phyloP scores from a whole-genome alignment of 352 stramenopile species.

The Phytophthora capsici region DNA sequence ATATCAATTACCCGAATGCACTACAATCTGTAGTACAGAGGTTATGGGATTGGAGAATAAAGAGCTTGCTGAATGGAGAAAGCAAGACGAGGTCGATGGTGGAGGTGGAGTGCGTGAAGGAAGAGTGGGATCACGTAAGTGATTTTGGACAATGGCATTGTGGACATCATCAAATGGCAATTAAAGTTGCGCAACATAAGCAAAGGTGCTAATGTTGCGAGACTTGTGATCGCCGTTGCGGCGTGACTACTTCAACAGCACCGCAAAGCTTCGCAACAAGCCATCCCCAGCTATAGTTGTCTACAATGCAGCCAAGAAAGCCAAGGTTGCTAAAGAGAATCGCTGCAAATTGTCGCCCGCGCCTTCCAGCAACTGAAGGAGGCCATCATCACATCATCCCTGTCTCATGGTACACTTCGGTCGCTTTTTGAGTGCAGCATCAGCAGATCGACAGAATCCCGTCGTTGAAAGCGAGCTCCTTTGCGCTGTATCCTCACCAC shows the following conservation, averaged over 20 bases:
- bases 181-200: constrained; percentile 4
- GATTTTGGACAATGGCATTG: too few relatives aligned
- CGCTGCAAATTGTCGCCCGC: too few relatives aligned
- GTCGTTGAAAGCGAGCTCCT: too few relatives aligned
- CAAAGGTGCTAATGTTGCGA: not conserved
- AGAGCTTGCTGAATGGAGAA: not conserved
- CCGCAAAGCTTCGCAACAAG: not conserved
- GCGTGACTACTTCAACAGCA: not conserved
- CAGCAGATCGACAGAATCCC: too few relatives aligned
- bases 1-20: not conserved
- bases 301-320: not conserved
- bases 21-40: too few relatives aligned
- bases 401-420: too few relatives aligned
- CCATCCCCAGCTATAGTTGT: not conserved
- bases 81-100: too few relatives aligned
- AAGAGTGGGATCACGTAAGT: constrained; percentile 18
- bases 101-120: too few relatives aligned
- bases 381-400: too few relatives aligned
- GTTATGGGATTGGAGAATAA: not conserved
- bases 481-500: too few relatives aligned
- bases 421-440: too few relatives aligned
- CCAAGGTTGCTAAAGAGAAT: not conserved
- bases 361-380: too few relatives aligned
- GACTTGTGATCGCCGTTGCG: not conserved
- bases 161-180: constrained; percentile 8